Conservation (phyloP, 2,329 filamentous ascomycete genomes). For the Venturiaceae sp. region DNA sequence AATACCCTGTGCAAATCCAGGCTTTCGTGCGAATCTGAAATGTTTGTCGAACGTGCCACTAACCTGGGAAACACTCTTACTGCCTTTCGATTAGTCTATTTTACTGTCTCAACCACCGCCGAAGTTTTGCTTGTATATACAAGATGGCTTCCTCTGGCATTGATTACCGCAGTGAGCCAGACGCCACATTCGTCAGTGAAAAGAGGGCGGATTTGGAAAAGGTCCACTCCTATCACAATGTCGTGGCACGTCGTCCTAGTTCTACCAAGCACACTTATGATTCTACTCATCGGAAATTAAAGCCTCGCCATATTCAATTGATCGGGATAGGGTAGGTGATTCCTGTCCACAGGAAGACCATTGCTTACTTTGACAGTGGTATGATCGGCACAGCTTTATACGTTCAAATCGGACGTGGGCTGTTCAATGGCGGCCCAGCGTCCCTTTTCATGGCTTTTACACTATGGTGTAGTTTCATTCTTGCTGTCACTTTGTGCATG, state of each 20-base stretch:
- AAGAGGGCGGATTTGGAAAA: slow-evolving; percentile 19
- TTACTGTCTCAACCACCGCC: not conserved
- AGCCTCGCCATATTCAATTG: slow-evolving; percentile 36
- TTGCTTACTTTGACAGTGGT: slow-evolving; percentile 20
- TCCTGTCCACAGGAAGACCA: not conserved
- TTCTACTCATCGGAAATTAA: slow-evolving; percentile 33
- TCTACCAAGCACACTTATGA: slow-evolving; percentile 22
- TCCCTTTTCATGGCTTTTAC: slow-evolving; percentile 36
- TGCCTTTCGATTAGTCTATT: not conserved
- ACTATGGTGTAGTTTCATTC: slow-evolving; percentile 33
- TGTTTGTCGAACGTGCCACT: not conserved
- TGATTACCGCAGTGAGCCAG: slow-evolving; percentile 15
- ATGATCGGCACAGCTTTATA: slow-evolving; percentile 39
- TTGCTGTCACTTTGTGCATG: slow-evolving; percentile 38
- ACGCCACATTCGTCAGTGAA: slow-evolving; percentile 3
- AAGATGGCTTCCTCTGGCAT: slow-evolving; percentile 25
- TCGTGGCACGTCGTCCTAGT: not conserved
- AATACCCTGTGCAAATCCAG: not conserved
- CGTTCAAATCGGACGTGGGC: slow-evolving; percentile 34
- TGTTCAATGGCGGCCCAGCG: slow-evolving; percentile 37
- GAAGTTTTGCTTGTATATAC: not conserved
- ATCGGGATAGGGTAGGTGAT: slow-evolving; percentile 22
- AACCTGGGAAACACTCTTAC: not conserved
- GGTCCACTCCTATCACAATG: slow-evolving; percentile 11
- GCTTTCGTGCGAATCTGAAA: not conserved